Evolutionary conservation across 2,329 filamentous ascomycete species (phyloP).

Genomic region (Sporothrix phasma): DNA sequence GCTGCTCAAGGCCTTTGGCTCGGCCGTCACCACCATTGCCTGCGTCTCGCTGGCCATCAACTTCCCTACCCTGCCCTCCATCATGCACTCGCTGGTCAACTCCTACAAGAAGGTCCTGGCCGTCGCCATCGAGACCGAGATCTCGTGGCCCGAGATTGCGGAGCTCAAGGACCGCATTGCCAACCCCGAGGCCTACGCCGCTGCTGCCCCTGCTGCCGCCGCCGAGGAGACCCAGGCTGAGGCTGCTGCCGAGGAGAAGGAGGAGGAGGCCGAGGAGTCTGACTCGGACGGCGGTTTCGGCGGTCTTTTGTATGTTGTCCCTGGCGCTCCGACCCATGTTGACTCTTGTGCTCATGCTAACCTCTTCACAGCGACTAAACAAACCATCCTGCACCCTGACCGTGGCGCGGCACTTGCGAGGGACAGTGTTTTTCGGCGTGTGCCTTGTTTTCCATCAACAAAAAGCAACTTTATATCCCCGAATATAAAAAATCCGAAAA

Average conservation of each 20-base stretch:
- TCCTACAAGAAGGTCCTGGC: constrained; percentile 93
- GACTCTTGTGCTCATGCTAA: not conserved
- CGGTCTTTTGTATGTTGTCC: constrained; percentile 52
- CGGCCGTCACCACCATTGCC: constrained; percentile 78
- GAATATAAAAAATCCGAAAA: constrained; percentile 12
- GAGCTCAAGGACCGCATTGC: constrained; percentile 99
- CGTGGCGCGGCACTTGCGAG: not conserved
- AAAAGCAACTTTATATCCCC: constrained; percentile 12
- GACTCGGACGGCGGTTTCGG: constrained; percentile 59
- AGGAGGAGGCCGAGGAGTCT: constrained; percentile 57
- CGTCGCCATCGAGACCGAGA: constrained; percentile 81
- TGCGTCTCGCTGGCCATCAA: constrained; percentile 82
- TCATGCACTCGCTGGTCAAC: constrained; percentile 96
- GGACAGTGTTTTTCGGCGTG: not conserved
- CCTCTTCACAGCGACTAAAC: constrained; percentile 17
- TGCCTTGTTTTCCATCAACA: not conserved
- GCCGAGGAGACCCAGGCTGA: constrained; percentile 41
- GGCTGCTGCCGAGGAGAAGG: constrained; percentile 53
- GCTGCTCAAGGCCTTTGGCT: constrained; percentile 73
- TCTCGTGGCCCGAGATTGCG: constrained; percentile 90
- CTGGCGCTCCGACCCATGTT: not conserved
- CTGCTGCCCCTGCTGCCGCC: constrained; percentile 62
- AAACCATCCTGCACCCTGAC: not conserved
- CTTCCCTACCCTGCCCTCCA: constrained; percentile 92
- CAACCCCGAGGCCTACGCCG: constrained; percentile 94